Percentiles rank a stretch among this genome's conserved stretches.
phyloP scores from a whole-genome alignment of 163 green algal species.

The Volvox carteri region DNA sequence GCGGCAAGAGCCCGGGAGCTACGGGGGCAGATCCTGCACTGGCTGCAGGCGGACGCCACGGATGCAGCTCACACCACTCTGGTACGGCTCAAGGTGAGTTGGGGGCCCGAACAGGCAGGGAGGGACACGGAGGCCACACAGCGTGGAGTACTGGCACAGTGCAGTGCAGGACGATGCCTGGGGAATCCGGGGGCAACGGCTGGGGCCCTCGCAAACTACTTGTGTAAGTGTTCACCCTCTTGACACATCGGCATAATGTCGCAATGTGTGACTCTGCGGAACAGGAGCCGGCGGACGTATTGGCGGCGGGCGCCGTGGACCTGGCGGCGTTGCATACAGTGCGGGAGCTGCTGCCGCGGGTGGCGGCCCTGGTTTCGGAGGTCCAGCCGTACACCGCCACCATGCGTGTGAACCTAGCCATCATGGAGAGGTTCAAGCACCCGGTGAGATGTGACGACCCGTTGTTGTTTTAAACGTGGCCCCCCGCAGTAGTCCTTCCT shows the following conservation, averaged over 20 bases:
- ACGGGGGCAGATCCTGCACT: conserved; percentile 15
- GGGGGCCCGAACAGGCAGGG: background rate
- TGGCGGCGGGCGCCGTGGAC: conserved; percentile 37
- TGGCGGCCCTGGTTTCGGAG: conserved; percentile 46
- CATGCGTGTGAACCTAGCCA: conserved; percentile 25
- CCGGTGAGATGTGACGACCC: conserved; percentile 29
- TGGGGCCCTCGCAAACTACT: too few species aligned
- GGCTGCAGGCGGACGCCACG: conserved; percentile 52
- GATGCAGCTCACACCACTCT: conserved; percentile 53
- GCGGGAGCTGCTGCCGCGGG: conserved; percentile 43
- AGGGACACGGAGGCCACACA: background rate
- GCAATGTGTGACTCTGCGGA: too few species aligned
- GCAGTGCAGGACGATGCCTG: too few species aligned
- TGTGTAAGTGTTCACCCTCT: too few species aligned
- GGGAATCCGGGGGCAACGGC: too few species aligned
- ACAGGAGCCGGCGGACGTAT: conserved; percentile 45
- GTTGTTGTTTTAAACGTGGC: too few species aligned
- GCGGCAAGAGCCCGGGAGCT: conserved; percentile 23
- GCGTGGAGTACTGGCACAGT: too few species aligned
- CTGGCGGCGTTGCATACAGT: conserved; percentile 48
- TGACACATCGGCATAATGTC: too few species aligned
- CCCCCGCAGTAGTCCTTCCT: too few species aligned
- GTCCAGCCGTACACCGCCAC: conserved; percentile 25
- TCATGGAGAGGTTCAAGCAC: conserved; percentile 59
- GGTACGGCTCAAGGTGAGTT: conserved; percentile 42